Base-by-base conservation (phyloP, 208 protist genomes). In the Borovskyia barvae region DNA sequence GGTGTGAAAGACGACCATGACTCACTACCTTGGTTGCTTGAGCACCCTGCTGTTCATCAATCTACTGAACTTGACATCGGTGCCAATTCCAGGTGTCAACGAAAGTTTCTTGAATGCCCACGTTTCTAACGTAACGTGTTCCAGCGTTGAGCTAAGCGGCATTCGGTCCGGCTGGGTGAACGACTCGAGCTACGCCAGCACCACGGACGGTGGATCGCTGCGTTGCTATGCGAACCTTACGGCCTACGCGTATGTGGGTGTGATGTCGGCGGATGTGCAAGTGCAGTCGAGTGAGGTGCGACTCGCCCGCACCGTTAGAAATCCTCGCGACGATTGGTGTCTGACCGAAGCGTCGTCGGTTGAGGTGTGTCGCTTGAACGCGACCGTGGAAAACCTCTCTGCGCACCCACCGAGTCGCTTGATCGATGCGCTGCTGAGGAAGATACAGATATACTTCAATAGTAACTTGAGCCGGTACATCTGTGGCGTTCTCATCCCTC, bases 81-180 rank as follows among this genome's bases (percentile, higher is more conserved):
- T 82, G 7, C 11, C 52, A 0, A 30, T 76, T 2, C 71, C 66
- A 1, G 11, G 22, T 15, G 71, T 88, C 22, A 57, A 70, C 17
- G 26, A 58, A 32, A 67, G 33, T 7, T 59, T 77, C 26, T 30
- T 75, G 4, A 32, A 56, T 0, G 62, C 57, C 0, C 54, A 61
- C 45, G 32, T 73, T 36, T 59, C 58, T 51, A 82, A 88, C 57
- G 33, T 85, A 12, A 69, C 51, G 4, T 88, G 76, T 50, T 26
- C 6, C 5, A 26, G 55, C 5, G 39, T 85, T 1, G 39, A 57
- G 2, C 42, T 71, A 29, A 17, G 33, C 19, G 19, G 47, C 5
- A 30, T 47, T 28, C 41, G 37, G 3, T 15, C 32, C 12, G 17
- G 24, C 14, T 71, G 55, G 54, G 17, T n/a, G 9, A 20, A 30